These are phyloP conservation scores for Grifola frondosa DNA, from an alignment of 1,284 basidiomycete species.

Conservation along the genomic window DNA sequence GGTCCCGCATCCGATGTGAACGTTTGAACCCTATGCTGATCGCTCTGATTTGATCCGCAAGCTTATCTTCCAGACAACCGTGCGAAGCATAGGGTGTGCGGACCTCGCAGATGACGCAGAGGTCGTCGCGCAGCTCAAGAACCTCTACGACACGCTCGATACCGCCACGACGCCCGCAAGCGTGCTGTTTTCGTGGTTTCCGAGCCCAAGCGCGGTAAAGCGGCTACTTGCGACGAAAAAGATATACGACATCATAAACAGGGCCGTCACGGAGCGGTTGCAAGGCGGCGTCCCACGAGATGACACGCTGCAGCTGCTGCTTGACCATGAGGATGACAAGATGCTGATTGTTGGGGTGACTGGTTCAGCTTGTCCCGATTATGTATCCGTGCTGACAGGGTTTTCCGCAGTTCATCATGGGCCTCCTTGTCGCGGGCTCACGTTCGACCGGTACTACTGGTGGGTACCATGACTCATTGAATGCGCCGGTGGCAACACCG, in stretches of 20 bases:
- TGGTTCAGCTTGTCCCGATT: no score
- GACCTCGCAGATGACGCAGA: conserved; percentile 66
- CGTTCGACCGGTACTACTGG: conserved; percentile 73
- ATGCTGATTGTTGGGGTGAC: conserved; percentile 69
- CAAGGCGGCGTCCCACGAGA: conserved; percentile 53
- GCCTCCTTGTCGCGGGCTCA: conserved; percentile 70
- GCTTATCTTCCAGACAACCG: conserved; percentile 70
- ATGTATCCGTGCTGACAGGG: conserved; percentile 7
- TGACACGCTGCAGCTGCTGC: conserved; percentile 69
- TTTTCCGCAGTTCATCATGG: conserved; percentile 68
- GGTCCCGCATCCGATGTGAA: neutral
- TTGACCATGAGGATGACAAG: conserved; percentile 66
- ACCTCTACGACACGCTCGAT: conserved; percentile 65
- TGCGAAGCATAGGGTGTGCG: conserved; percentile 60
- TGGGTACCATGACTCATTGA: conserved; percentile 26
- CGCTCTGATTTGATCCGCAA: conserved; percentile 31
- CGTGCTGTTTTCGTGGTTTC: conserved; percentile 71
- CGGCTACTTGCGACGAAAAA: conserved; percentile 69
- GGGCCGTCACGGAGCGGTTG: conserved; percentile 53
- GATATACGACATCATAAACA: conserved; percentile 65
- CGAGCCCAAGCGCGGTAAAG: conserved; percentile 63
- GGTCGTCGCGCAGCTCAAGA: conserved; percentile 57
- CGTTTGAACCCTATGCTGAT: neutral
- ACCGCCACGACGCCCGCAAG: conserved; percentile 67
- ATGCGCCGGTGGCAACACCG: conserved; percentile 10